Evolutionary conservation across 495 filamentous ascomycete genomes (phyloP).

Genomic region (Tuber brumale): DNA sequence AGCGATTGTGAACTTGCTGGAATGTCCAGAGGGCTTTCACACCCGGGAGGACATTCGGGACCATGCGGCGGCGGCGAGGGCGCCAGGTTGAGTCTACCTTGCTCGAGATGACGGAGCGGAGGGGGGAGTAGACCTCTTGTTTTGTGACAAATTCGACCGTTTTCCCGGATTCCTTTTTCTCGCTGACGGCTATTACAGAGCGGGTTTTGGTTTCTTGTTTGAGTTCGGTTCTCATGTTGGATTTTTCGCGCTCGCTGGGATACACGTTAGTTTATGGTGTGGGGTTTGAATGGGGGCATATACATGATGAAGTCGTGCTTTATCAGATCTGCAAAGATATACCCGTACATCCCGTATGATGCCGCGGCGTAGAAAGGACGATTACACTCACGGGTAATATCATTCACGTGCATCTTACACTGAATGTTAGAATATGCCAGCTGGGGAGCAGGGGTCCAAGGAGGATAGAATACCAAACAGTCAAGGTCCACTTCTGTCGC

Average conservation of each 20-base stretch:
- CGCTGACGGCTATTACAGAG: slow-evolving; percentile 61
- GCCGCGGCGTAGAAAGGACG: slow-evolving; percentile 83
- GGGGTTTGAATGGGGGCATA: not conserved
- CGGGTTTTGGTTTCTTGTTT: slow-evolving; percentile 70
- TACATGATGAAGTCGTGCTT: slow-evolving; percentile 69
- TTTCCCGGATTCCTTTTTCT: slow-evolving; percentile 67
- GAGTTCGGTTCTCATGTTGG: slow-evolving; percentile 60
- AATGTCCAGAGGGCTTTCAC: slow-evolving; percentile 42
- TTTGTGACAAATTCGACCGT: slow-evolving; percentile 86
- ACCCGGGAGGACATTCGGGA: slow-evolving; percentile 43
- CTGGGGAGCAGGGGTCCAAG: not conserved
- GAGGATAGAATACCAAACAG: slow-evolving; percentile 51
- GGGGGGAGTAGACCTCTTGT: slow-evolving; percentile 67
- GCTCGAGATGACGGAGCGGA: slow-evolving; percentile 44
- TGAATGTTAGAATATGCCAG: not conserved
- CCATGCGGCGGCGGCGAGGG: slow-evolving; percentile 54
- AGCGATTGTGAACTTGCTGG: slow-evolving; percentile 29
- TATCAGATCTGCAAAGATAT: slow-evolving; percentile 87
- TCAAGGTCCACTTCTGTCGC: slow-evolving; percentile 78
- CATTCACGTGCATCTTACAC: slow-evolving; percentile 56
- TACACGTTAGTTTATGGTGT: slow-evolving; percentile 6
- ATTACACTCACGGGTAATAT: slow-evolving; percentile 64
- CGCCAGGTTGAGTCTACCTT: slow-evolving; percentile 49
- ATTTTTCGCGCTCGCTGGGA: slow-evolving; percentile 64
- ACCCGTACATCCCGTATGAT: slow-evolving; percentile 87